Base-by-base conservation (phyloP, 257 asterid genomes). In the Hygrophila difformis region DNA sequence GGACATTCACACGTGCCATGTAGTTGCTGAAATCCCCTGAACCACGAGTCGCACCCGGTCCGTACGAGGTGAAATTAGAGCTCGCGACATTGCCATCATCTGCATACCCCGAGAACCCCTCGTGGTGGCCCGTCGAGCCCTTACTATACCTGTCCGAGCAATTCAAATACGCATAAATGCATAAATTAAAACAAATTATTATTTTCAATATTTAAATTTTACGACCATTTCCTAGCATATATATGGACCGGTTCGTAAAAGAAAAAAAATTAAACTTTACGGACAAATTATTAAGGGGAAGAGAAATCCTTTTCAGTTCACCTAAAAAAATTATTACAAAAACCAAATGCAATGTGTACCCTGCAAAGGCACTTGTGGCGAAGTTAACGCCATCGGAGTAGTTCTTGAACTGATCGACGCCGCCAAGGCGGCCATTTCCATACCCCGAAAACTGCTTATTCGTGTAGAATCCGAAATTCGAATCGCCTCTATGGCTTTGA, bases 1-100 rank as follows among this genome's bases (percentile, higher is more conserved):
- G 97, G 3, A 83, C 93, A 28, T 87, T 83, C 12, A 80, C 94
- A 0, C 85, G 64, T 1, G 85, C 63, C 76, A 75, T 44, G 45
- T 87, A 87, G 51, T 10, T 55, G 20, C 65, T 70, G 78, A 87
- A 87, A 14, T 59, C 77, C 1, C 94, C 93, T 1, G 62, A 61
- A 1, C 93, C 97, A 12, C 91, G 91, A 0, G 71, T 57, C 44
- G 97, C 74, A 18, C 47, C 11, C 6, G 72, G 41, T 11, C 67
- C 84, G 51, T 87, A 87, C 8, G 97, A 83, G 12, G 83, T 58
- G 79, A 87, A 87, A 57, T 77, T 83, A 1, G 84, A 47, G 18
- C 34, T 47, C 2, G 77, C 97, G 17, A 87, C 93, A 38, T 83
- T 87, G 22, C 74, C 93, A 20, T 87, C 97, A 10, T 23, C 26